Evolutionary conservation across 768 basidiomycete genomes (phyloP), one percentile per base, ranked within the genome.

Genomic region (Sporobolomyces roseus): DNA sequence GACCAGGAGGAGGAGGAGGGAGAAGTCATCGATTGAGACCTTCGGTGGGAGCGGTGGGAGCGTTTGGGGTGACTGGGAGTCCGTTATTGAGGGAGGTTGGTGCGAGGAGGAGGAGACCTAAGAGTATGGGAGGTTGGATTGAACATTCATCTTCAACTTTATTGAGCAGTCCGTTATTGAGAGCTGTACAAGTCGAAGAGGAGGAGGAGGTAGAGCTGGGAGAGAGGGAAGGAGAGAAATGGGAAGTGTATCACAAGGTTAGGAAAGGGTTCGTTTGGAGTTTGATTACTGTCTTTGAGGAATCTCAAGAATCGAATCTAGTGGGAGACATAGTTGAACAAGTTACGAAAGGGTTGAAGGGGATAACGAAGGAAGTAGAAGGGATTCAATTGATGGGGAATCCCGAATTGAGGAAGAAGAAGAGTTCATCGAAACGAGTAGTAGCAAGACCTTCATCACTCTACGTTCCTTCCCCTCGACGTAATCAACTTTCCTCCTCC

Each of bases 41-140:
- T 3, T 64, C 63, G 17, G 53, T 64, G 14, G 63, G 63, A 33
- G 35, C 53, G 1, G 53, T 33, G 2, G 63, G 63, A 7, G 45
- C 43, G 17, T 64, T 64, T 35, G 63, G 63, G 23, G 36, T 64
- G 23, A 53, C 53, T 0, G 61, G 9, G n/a, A 63, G 50, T 32
- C 61, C 50, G 4, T 29, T 45, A 25, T 43, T 32, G 36, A 51
- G 61, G 4, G 38, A 32, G 16, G 23, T 33, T 10, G 14, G 36
- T 27, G 7, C 29, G 2, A 16, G 55, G 17, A 49, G 7, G 36
- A 32, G 19, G n/a, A 58, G 66, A 23, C 66, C 66, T 21, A 17
- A 12, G 14, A 68, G 66, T n/a, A 29, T 68, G 49, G 66, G 66
- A 50, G 66, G 66, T 9, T 45, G 55, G 52, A 36, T 46, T n/a